phyloP scores from a whole-genome alignment of 768 basidiomycete species.

The Lyophyllum semitale region DNA sequence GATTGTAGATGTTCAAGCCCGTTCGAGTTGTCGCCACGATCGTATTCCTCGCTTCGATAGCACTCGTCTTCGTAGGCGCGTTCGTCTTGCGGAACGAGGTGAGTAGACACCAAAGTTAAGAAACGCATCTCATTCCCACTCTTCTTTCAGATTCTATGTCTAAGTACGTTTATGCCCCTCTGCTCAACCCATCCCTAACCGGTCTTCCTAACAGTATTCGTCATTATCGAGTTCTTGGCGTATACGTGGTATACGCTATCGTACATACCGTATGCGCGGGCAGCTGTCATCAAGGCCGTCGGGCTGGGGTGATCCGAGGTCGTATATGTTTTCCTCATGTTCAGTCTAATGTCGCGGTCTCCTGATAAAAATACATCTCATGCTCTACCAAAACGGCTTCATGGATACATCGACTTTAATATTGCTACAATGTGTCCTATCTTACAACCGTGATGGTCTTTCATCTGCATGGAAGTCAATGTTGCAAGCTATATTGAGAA shows the following conservation, averaged over 20 bases:
- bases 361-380: slow-evolving; percentile 5
- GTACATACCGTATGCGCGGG: slow-evolving; percentile 90
- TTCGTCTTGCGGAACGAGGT: slow-evolving; percentile 75
- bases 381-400: not conserved
- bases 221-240: slow-evolving; percentile 88
- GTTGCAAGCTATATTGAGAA: not conserved
- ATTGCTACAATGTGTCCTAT: not conserved
- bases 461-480: slow-evolving; percentile 1
- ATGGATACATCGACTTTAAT: not conserved
- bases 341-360: not conserved
- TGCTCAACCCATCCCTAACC: slow-evolving; percentile 11
- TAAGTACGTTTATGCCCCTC: slow-evolving; percentile 47
- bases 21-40: slow-evolving; percentile 83
- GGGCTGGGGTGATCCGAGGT: slow-evolving; percentile 39
- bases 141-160: slow-evolving; percentile 58
- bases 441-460: slow-evolving; percentile 8
- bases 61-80: slow-evolving; percentile 81
- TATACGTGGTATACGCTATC: slow-evolving; percentile 88
- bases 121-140: not conserved
- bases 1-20: slow-evolving; percentile 90
- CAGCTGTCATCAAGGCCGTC: slow-evolving; percentile 67
- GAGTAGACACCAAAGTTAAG: slow-evolving; percentile 23
- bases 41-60: slow-evolving; percentile 77
- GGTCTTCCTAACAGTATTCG: slow-evolving; percentile 62
- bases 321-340: not conserved